Evolutionary conservation across 164 flowering plant genomes (phyloP).

Genomic region (Vitis cinerea): DNA sequence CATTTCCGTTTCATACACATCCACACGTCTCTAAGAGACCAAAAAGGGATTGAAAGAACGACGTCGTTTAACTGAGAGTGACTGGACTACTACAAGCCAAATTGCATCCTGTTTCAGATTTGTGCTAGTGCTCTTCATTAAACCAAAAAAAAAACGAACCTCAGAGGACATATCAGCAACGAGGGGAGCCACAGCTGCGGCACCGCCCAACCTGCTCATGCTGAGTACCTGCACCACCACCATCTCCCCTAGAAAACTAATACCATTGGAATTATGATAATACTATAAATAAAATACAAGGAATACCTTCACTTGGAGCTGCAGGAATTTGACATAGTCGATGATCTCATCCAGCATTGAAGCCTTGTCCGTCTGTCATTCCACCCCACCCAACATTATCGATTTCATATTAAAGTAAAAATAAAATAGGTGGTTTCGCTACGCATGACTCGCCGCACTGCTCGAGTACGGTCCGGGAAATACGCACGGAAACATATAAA

Average conservation of each 20-base stretch:
- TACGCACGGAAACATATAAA: conserved; percentile 10
- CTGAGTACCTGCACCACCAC: conserved; percentile 70
- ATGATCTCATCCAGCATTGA: conserved; percentile 99
- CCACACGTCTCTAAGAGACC: too few species aligned
- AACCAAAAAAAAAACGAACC: conserved; percentile 30
- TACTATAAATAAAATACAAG: conserved; percentile 10
- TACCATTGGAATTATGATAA: conserved; percentile 1
- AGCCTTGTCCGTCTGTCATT: conserved; percentile 97
- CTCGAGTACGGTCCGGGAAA: not conserved
- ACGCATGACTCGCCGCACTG: too few species aligned
- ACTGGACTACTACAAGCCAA: too few species aligned
- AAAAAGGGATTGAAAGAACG: too few species aligned
- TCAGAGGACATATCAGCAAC: conserved; percentile 72
- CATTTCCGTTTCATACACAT: not conserved
- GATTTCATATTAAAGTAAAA: not conserved
- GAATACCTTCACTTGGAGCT: conserved; percentile 96
- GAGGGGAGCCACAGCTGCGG: conserved; percentile 82
- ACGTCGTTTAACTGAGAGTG: too few species aligned
- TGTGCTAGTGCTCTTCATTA: too few species aligned
- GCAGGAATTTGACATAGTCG: conserved; percentile 97
- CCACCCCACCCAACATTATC: conserved; percentile 3
- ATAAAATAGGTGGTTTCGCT: not conserved
- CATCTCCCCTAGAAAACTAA: not conserved
- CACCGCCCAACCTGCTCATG: conserved; percentile 98
- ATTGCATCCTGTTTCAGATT: too few species aligned